phyloP scores from a whole-genome alignment of 768 basidiomycete species.

The Thelephora aurantiotincta region DNA sequence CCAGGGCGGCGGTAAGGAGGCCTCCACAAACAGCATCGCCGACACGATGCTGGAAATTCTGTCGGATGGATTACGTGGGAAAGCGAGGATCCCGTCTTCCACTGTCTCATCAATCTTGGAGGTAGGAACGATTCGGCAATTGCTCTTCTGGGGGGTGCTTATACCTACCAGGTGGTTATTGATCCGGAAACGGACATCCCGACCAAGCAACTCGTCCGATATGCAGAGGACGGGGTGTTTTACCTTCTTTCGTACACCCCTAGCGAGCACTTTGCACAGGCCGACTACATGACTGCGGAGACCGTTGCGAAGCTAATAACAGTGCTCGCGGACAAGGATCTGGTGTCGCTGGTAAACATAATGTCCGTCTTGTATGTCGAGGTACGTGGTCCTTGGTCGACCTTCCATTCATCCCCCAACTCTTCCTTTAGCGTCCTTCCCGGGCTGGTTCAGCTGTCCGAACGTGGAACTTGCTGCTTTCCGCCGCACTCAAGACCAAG shows the following conservation, averaged over 20 bases:
- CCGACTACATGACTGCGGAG: slow-evolving; percentile 37
- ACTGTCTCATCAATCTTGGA: slow-evolving; percentile 20
- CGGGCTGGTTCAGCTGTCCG: slow-evolving; percentile 21
- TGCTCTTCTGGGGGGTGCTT: neutral
- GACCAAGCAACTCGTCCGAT: slow-evolving; percentile 19
- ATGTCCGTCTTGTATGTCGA: neutral
- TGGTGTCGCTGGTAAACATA: neutral
- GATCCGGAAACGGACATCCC: slow-evolving; percentile 8
- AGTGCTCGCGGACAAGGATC: slow-evolving; percentile 21
- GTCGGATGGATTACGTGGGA: slow-evolving; percentile 10
- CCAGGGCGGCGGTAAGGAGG: neutral
- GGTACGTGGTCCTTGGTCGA: neutral
- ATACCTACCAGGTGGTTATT: slow-evolving; percentile 3
- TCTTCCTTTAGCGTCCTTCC: neutral
- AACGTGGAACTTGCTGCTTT: slow-evolving; percentile 50
- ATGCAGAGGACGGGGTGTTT: slow-evolving; percentile 36
- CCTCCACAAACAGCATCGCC: slow-evolving; percentile 9
- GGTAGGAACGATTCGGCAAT: slow-evolving; percentile 19
- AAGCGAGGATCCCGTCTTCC: slow-evolving; percentile 7
- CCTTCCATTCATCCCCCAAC: neutral
- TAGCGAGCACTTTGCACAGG: slow-evolving; percentile 30
- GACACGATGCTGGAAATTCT: slow-evolving; percentile 10
- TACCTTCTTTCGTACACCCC: slow-evolving; percentile 39
- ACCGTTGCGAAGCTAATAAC: slow-evolving; percentile 40
- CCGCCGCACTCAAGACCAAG: slow-evolving; percentile 34